Conservation (phyloP, 2,329 filamentous ascomycete species). For the Ceratocystis colombiana region DNA sequence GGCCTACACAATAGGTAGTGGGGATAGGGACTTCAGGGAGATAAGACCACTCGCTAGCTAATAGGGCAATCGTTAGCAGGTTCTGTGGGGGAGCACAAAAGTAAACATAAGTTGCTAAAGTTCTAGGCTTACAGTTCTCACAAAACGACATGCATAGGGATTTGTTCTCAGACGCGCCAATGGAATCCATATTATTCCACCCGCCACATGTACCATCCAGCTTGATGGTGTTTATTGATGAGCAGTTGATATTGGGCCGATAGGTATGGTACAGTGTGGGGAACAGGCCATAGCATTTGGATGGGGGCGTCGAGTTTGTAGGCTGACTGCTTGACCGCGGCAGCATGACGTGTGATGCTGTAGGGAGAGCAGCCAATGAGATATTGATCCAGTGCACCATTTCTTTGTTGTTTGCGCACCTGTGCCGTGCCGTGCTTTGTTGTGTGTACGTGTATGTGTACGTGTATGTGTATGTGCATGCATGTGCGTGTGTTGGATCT, state of each 20-base stretch:
- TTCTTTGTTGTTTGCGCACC: too few relatives aligned
- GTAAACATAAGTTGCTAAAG: not conserved
- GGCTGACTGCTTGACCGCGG: not conserved
- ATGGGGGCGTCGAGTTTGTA: not conserved
- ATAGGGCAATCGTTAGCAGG: not conserved
- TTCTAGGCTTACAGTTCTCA: slow-evolving; percentile 12
- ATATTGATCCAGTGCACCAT: slow-evolving; percentile 15
- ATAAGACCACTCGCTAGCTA: slow-evolving; percentile 22
- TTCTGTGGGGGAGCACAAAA: not conserved
- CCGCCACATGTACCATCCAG: slow-evolving; percentile 16
- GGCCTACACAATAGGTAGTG: slow-evolving; percentile 18
- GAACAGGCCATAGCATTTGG: slow-evolving; percentile 12
- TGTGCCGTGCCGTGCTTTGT: too few relatives aligned
- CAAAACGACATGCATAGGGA: slow-evolving; percentile 19
- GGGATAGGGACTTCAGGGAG: slow-evolving; percentile 22
- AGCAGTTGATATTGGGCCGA: slow-evolving; percentile 9
- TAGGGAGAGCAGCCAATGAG: not conserved
- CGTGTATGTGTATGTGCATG: not conserved
- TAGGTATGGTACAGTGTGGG: slow-evolving; percentile 17
- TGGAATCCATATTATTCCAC: slow-evolving; percentile 11
- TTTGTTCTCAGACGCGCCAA: not conserved
- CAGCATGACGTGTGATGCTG: not conserved
- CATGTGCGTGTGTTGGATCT: too few relatives aligned
- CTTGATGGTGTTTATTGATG: slow-evolving; percentile 14
- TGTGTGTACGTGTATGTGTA: not conserved